Conservation (phyloP, 495 filamentous ascomycete species). For the Lepidopterella palustris region DNA sequence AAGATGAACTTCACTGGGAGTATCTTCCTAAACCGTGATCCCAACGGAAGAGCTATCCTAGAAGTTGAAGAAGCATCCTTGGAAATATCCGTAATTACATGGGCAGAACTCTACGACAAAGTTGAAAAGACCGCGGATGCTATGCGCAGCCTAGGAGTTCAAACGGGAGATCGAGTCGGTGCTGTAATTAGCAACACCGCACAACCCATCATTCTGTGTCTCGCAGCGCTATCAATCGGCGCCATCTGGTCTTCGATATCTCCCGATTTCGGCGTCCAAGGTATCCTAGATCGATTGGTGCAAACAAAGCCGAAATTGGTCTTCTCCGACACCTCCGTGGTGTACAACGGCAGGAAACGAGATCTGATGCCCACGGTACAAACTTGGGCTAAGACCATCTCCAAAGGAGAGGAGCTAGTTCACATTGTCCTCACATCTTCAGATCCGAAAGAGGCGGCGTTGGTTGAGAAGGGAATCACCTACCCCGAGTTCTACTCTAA, state of each 20-base stretch:
- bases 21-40: neutral
- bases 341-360: conserved; percentile 3
- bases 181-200: neutral
- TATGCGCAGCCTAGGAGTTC: neutral
- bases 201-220: conserved; percentile 2
- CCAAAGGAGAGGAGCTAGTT: neutral
- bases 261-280: conserved; percentile 7
- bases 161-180: conserved; percentile 1
- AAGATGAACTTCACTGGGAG: neutral
- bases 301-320: conserved; percentile 1
- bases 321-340: conserved; percentile 1
- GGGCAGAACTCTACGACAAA: neutral
- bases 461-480: neutral
- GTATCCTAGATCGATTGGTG: conserved; percentile 1
- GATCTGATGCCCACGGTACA: neutral
- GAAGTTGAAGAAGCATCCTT: neutral
- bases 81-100: neutral
- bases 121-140: neutral
- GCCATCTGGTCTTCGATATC: conserved; percentile 5
- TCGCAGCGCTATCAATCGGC: neutral
- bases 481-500: neutral
- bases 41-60: neutral
- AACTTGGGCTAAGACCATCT: neutral
- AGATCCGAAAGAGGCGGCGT: neutral
- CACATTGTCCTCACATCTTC: conserved; percentile 1